phyloP scores from a whole-genome alignment of 805 yeast genomes.

The Debaryomyces tyrocola region DNA sequence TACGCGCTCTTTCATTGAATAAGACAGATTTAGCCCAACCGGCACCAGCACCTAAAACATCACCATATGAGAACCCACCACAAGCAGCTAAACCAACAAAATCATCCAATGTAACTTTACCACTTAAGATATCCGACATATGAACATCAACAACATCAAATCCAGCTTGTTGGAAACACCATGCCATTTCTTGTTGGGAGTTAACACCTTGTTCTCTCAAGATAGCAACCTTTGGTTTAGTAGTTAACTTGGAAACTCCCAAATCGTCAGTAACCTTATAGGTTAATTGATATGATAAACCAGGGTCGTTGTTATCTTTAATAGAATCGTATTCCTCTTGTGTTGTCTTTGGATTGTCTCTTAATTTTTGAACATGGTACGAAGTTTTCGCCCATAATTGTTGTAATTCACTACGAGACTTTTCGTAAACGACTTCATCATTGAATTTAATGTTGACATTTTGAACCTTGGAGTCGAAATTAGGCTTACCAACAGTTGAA shows the following conservation, averaged over 20 bases:
- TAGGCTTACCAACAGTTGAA: conserved; percentile 69
- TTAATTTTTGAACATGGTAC: conserved; percentile 80
- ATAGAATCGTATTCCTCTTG: conserved; percentile 80
- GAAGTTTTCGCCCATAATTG: conserved; percentile 87
- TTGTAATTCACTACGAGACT: conserved; percentile 71
- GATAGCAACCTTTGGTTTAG: conserved; percentile 88
- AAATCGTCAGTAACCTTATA: conserved; percentile 59
- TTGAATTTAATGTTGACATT: conserved; percentile 53
- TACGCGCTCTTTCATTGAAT: conserved; percentile 73
- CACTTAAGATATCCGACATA: conserved; percentile 86
- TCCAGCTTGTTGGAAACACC: conserved; percentile 93
- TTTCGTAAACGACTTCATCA: conserved; percentile 45
- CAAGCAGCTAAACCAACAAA: conserved; percentile 97
- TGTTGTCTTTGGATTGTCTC: conserved; percentile 93
- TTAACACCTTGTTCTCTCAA: conserved; percentile 98
- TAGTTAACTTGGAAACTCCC: conserved; percentile 30
- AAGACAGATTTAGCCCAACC: conserved; percentile 99
- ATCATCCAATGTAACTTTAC: conserved; percentile 67
- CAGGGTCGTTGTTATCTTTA: conserved; percentile 83
- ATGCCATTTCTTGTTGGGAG: conserved; percentile 98
- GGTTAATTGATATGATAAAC: conserved; percentile 77
- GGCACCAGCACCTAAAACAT: conserved; percentile 96
- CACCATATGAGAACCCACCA: conserved; percentile 99
- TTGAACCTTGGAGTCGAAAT: conserved; percentile 39
- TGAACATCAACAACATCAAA: conserved; percentile 93